Conservation (phyloP, 2,329 filamentous ascomycete genomes). For the Furcasterigmium furcatum region DNA sequence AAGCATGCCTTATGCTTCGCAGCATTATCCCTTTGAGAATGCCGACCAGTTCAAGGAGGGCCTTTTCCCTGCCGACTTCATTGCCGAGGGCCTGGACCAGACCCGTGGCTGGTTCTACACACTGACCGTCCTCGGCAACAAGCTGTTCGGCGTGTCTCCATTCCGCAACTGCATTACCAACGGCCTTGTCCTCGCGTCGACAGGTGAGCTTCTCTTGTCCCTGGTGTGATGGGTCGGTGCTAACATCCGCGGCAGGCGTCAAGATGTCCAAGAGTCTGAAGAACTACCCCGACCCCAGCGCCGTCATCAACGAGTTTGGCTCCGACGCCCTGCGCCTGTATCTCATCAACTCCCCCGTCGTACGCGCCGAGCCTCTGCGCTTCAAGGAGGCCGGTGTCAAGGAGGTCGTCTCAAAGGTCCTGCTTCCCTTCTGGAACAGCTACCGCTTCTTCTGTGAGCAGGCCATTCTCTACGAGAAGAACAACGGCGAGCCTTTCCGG, state of each 20-base stretch:
- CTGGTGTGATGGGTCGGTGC: neutral
- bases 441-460: slow-evolving; percentile 96
- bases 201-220: slow-evolving; percentile 62
- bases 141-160: slow-evolving; percentile 79
- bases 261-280: slow-evolving; percentile 98
- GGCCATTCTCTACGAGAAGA: slow-evolving; percentile 81
- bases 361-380: slow-evolving; percentile 82
- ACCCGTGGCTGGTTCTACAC: slow-evolving; percentile 98
- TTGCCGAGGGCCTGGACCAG: slow-evolving; percentile 89
- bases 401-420: slow-evolving; percentile 88
- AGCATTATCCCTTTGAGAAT: slow-evolving; percentile 92
- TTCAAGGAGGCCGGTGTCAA: slow-evolving; percentile 94
- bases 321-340: slow-evolving; percentile 93
- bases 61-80: slow-evolving; percentile 84
- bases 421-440: slow-evolving; percentile 91
- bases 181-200: slow-evolving; percentile 87
- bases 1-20: slow-evolving; percentile 89
- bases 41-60: slow-evolving; percentile 73
- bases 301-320: slow-evolving; percentile 84
- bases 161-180: slow-evolving; percentile 98
- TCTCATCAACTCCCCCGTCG: slow-evolving; percentile 93
- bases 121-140: slow-evolving; percentile 80
- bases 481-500: slow-evolving; percentile 69
- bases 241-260: neutral
- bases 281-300: slow-evolving; percentile 86